phyloP scores from a whole-genome alignment of 1,139 yeast genomes.

The Magnusiomyces tetraspermus region DNA sequence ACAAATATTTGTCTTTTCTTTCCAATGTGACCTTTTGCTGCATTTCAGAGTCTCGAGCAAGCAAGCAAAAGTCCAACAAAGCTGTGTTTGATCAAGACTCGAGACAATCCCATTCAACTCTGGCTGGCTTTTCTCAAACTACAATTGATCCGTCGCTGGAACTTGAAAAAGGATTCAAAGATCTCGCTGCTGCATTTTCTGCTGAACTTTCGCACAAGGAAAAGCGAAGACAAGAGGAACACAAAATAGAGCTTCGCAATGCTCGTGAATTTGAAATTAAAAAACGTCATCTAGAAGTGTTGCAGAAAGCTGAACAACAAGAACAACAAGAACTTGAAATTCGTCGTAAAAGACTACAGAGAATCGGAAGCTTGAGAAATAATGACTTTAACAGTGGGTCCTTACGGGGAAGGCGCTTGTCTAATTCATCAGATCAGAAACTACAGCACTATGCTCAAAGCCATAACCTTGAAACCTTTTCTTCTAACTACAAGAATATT shows the following conservation, averaged over 20 bases:
- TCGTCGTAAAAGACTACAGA: neutral
- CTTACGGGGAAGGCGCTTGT: neutral
- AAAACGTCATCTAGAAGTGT: neutral
- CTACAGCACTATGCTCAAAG: neutral
- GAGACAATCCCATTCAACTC: neutral
- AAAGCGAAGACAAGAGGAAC: neutral
- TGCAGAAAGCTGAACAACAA: neutral
- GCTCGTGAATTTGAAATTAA: neutral
- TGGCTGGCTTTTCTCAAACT: neutral
- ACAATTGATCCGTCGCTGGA: neutral
- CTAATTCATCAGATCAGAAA: neutral
- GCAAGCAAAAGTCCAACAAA: neutral
- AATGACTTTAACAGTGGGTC: neutral
- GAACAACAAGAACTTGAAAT: neutral
- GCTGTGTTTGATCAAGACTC: neutral
- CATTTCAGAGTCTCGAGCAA: neutral
- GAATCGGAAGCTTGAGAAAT: neutral
- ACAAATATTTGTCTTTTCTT: conserved; percentile 3
- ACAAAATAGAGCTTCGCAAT: neutral
- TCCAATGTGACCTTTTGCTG: conserved; percentile 5
- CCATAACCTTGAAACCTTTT: too few relatives aligned
- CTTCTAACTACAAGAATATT: too few relatives aligned
- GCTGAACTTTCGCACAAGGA: neutral
- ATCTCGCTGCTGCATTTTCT: neutral
- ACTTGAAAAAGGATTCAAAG: conserved; percentile 1